Base-by-base conservation (phyloP, 75 land plant genomes). In the Gnetum montanum region DNA sequence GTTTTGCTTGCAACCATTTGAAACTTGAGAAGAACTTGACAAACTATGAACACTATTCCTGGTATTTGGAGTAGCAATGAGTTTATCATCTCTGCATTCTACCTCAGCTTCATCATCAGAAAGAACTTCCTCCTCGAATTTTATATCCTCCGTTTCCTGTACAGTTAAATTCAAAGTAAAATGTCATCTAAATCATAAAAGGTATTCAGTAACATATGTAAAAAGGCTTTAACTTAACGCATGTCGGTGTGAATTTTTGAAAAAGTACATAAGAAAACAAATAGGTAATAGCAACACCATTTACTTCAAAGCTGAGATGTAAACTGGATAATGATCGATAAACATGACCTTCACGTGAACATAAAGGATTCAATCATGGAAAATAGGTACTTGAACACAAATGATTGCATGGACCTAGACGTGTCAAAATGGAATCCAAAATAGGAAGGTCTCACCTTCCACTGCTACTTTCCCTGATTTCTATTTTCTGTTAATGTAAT, bases 61-160 rank as follows among this genome's bases (percentile, higher is more conserved):
- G 7, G 36, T 25, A 20, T 11, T 33, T 52, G 25, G 20, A 33
- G 11, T 16, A 4, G 15, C 8, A 33, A 52, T 5, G 22, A 36
- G 31, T 19, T 33, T 31, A 11, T 2, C 55, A 10, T 8, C 10
- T 19, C 55, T 52, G 25, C 55, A 52, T 12, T 33, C 55, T 18
- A 31, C 55, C 31, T 52, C 55, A 19, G 36, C 22, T 19, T 52
- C 55, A 19, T 52, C 55, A 52, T 5, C 55, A 3, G 55, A 52
- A 30, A 52, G 8, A 50, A 50, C 31, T 31, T 50, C 54, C 54
- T 50, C 26, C 54, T 50, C 54, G 8, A 50, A 50, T 30, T 50
- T 34, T n/a, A 50, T 50, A 29, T 18, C 28, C 4, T 50, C n/a
- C 16, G 28, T 34, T 50, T 50, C 53, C 53, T 49, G 53, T 28